Conservation (phyloP, 106 monocot genomes). For the Dendrobium catenatum region DNA sequence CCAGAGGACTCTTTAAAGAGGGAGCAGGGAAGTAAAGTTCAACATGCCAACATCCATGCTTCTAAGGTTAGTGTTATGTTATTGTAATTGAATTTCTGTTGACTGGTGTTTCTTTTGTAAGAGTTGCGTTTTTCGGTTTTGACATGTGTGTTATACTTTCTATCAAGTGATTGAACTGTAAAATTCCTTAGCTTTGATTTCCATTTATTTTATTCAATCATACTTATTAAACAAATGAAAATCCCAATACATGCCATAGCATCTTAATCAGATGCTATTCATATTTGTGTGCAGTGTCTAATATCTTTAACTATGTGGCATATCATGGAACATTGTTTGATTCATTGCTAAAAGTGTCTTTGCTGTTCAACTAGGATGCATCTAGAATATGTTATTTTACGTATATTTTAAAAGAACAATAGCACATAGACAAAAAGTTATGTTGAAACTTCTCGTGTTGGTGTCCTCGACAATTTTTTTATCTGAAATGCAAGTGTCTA, state of each 20-base stretch:
- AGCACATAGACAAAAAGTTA: neutral
- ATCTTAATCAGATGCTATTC: neutral
- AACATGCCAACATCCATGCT: slow-evolving; percentile 93
- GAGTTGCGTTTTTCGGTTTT: neutral
- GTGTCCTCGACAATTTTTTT: neutral
- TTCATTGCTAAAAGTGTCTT: neutral
- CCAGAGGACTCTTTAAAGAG: slow-evolving; percentile 87
- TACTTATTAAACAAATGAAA: neutral
- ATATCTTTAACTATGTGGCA: neutral
- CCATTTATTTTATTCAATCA: neutral
- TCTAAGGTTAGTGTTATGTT: slow-evolving; percentile 50
- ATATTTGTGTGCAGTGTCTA: neutral
- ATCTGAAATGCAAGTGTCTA: neutral
- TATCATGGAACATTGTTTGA: neutral
- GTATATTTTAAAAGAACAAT: neutral
- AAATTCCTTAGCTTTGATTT: neutral
- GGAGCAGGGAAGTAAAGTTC: slow-evolving; percentile 90
- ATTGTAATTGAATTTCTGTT: neutral
- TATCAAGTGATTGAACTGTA: neutral
- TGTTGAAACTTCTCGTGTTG: neutral
- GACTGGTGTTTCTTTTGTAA: neutral
- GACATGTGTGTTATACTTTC: neutral
- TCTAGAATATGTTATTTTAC: neutral
- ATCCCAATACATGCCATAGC: neutral
- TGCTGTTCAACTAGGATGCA: neutral